Evolutionary conservation across 208 protist genomes (phyloP).

Genomic region (Trypanosoma grayi): DNA sequence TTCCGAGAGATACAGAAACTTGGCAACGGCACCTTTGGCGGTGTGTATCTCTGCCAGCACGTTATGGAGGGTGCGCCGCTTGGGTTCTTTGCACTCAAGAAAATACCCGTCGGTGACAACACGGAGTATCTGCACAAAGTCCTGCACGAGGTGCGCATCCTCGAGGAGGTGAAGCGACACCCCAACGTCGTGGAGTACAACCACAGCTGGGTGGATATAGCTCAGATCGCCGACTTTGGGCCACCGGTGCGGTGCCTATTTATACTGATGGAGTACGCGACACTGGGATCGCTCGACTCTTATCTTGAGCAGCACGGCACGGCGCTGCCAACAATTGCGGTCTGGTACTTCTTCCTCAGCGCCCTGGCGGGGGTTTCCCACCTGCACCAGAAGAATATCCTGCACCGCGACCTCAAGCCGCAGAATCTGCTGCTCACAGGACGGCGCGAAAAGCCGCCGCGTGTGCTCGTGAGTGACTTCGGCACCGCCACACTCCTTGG

Average conservation of each 20-base stretch:
- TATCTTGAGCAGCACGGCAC: slow-evolving; percentile 74
- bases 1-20: slow-evolving; percentile 84
- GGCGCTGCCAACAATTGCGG: slow-evolving; percentile 69
- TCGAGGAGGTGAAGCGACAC: slow-evolving; percentile 81
- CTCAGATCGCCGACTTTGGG: slow-evolving; percentile 84
- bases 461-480: slow-evolving; percentile 88
- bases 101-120: slow-evolving; percentile 88
- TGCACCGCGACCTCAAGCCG: slow-evolving; percentile 89
- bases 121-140: slow-evolving; percentile 73
- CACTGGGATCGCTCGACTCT: slow-evolving; percentile 74
- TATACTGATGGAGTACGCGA: slow-evolving; percentile 91
- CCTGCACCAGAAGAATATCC: slow-evolving; percentile 79
- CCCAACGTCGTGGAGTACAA: slow-evolving; percentile 91
- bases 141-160: slow-evolving; percentile 79
- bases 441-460: slow-evolving; percentile 41
- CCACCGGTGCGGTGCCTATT: slow-evolving; percentile 87
- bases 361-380: slow-evolving; percentile 74
- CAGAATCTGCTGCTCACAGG: slow-evolving; percentile 84
- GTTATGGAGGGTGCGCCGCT: slow-evolving; percentile 76
- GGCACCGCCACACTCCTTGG: slow-evolving; percentile 71
- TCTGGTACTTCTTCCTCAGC: slow-evolving; percentile 91
- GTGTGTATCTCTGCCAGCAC: slow-evolving; percentile 87
- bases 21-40: slow-evolving; percentile 80
- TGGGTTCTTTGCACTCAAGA: slow-evolving; percentile 88
- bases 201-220: slow-evolving; percentile 88